A percentile compares a stretch with the other conserved stretches of the same genome.
These are phyloP conservation scores for Poterioochromonas sp. DNA, from an alignment of 352 stramenopile genomes.

Conservation along the genomic window DNA sequence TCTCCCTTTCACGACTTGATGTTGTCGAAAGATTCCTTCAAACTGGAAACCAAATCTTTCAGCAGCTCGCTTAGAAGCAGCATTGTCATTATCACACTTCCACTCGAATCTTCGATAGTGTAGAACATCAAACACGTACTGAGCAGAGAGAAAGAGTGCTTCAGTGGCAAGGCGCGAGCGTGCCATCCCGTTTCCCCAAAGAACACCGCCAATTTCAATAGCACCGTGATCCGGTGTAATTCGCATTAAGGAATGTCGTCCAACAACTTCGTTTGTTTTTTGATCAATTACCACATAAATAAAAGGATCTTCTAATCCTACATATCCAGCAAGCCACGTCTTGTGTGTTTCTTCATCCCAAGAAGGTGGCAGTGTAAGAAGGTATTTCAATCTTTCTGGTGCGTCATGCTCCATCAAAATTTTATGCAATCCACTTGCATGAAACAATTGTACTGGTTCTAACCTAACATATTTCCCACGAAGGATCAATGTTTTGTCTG, in stretches of 20 bases:
- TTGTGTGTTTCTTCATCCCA: no score
- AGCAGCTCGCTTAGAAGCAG: neutral
- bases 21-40: constrained; percentile 7
- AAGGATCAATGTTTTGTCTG: no score
- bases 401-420: no score
- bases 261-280: neutral
- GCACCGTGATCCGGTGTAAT: neutral
- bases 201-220: constrained; percentile 4
- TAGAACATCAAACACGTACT: neutral
- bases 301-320: no score
- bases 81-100: constrained; percentile 8
- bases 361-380: no score
- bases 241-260: neutral
- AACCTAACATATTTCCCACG: no score
- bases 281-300: neutral
- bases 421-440: no score
- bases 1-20: neutral
- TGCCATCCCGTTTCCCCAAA: neutral
- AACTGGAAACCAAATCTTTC: constrained; percentile 15
- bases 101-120: constrained; percentile 4
- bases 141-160: neutral
- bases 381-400: no score
- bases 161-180: neutral
- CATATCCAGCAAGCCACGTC: no score
- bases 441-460: no score